These are phyloP conservation scores for Amphibolis antarctica DNA, from an alignment of 106 monocot species.

Conservation along the genomic window DNA sequence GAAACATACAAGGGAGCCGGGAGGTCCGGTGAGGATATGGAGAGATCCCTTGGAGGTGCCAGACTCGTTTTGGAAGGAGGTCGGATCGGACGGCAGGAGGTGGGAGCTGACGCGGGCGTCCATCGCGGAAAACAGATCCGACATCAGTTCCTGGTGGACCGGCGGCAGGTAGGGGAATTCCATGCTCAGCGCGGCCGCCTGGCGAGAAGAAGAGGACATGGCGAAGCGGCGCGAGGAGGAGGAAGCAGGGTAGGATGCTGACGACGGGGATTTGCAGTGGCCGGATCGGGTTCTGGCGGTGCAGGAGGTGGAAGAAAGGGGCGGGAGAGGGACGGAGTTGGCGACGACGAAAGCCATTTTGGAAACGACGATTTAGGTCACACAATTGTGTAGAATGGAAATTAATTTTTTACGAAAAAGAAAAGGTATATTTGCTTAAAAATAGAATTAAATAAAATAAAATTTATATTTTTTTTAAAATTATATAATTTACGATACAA, in stretches of 20 bases:
- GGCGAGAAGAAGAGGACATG: not conserved
- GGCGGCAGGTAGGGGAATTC: slow-evolving; percentile 54
- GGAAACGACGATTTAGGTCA: no score
- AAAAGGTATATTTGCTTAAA: no score
- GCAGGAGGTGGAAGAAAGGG: no score
- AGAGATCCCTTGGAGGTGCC: slow-evolving; percentile 47
- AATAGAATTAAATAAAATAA: no score
- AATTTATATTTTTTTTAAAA: no score
- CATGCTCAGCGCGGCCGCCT: slow-evolving; percentile 3
- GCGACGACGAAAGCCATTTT: no score
- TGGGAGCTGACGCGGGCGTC: slow-evolving; percentile 34
- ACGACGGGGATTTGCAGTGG: no score
- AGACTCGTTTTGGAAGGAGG: slow-evolving; percentile 34
- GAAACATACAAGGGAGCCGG: slow-evolving; percentile 35
- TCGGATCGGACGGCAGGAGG: slow-evolving; percentile 55
- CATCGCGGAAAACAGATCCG: slow-evolving; percentile 30
- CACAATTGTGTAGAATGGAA: no score
- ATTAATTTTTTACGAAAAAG: no score
- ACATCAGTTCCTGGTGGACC: slow-evolving; percentile 46
- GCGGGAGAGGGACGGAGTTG: no score
- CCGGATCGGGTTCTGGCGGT: no score
- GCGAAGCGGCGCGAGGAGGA: not conserved
- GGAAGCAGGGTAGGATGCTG: not conserved
- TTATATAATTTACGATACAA: no score
- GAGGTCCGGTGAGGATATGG: slow-evolving; percentile 43